Percentiles rank a stretch among this genome's conserved stretches.
phyloP scores from a whole-genome alignment of 495 filamentous ascomycete genomes.

The Aspergillus ellipticus region DNA sequence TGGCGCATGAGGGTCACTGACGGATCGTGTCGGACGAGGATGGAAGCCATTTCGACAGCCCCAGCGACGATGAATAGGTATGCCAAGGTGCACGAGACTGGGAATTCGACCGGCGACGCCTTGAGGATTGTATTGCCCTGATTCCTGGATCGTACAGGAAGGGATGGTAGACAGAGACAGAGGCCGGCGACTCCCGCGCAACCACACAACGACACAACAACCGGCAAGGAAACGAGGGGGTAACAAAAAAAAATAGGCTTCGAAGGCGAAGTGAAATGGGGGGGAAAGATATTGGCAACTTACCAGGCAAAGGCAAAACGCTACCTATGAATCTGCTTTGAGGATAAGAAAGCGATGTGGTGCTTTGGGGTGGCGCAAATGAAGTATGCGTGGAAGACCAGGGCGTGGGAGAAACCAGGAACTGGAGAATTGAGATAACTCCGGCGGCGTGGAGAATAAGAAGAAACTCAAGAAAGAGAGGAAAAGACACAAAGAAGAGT shows the following conservation, averaged over 20 bases:
- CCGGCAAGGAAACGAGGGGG: neutral
- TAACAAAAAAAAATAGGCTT: neutral
- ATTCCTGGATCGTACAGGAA: neutral
- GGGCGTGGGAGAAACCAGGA: conserved; percentile 24
- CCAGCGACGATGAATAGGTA: neutral
- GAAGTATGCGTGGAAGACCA: conserved; percentile 23
- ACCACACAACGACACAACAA: neutral
- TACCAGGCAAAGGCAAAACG: conserved; percentile 29
- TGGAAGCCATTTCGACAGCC: neutral
- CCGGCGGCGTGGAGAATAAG: conserved; percentile 31
- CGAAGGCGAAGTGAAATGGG: neutral
- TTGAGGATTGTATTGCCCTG: neutral
- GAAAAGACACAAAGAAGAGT: conserved; percentile 29
- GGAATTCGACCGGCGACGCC: neutral
- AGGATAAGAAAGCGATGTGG: conserved; percentile 20
- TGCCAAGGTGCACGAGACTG: neutral
- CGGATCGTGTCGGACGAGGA: neutral
- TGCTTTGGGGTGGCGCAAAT: conserved; percentile 27
- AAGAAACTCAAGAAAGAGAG: conserved; percentile 38
- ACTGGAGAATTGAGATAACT: conserved; percentile 32
- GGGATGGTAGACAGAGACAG: neutral
- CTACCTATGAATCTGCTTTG: conserved; percentile 13
- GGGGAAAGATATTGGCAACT: conserved; percentile 20
- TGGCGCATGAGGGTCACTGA: conserved; percentile 5
- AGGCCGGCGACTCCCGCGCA: conserved; percentile 1